These are phyloP conservation scores for Ceratobasidium papillatum DNA, from an alignment of 1,284 basidiomycete genomes.

Conservation along the genomic window DNA sequence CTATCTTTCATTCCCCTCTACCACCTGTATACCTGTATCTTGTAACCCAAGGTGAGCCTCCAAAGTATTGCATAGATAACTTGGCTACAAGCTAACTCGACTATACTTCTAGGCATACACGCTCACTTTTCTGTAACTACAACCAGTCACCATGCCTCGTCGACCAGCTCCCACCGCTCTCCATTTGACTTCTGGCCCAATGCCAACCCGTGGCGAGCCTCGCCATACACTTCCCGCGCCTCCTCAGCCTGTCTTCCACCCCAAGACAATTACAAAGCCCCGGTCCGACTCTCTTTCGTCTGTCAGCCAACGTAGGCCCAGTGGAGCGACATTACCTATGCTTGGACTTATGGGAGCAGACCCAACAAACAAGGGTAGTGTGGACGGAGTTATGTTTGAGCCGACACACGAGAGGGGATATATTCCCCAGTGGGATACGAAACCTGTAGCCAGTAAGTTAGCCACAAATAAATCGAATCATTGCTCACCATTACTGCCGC, in stretches of 20 bases:
- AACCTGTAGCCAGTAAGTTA: slow-evolving; percentile 10
- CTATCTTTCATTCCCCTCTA: neutral
- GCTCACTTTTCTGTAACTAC: neutral
- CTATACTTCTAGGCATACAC: neutral
- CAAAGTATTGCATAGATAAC: neutral
- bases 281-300: slow-evolving; percentile 18
- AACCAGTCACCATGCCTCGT: slow-evolving; percentile 36
- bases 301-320: neutral
- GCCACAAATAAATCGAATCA: no score
- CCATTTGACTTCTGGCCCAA: slow-evolving; percentile 28
- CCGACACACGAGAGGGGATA: neutral
- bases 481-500: neutral
- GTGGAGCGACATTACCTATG: neutral
- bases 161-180: slow-evolving; percentile 40
- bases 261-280: slow-evolving; percentile 27
- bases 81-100: neutral
- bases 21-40: slow-evolving; percentile 1
- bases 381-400: slow-evolving; percentile 33
- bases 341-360: neutral
- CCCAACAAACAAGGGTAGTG: slow-evolving; percentile 23
- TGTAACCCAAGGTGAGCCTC: neutral
- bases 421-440: slow-evolving; percentile 20
- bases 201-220: slow-evolving; percentile 34
- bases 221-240: slow-evolving; percentile 38
- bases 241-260: slow-evolving; percentile 39